phyloP scores from a whole-genome alignment of 1,139 yeast genomes.

The Trichomonascaceae sp. region DNA sequence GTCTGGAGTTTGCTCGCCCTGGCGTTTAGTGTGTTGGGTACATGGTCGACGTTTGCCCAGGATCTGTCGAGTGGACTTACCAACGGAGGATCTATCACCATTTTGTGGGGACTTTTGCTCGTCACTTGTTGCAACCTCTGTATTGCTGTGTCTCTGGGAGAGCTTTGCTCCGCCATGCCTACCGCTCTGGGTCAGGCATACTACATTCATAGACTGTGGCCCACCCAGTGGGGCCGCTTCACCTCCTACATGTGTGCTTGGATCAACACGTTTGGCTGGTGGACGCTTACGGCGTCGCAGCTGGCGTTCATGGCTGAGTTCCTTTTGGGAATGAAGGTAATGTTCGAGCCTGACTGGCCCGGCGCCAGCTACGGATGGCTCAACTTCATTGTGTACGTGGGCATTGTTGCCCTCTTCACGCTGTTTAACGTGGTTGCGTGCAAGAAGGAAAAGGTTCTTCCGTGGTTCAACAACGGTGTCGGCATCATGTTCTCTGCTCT shows the following conservation, averaged over 20 bases:
- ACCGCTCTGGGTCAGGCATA: slow-evolving; percentile 11
- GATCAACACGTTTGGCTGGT: slow-evolving; percentile 12
- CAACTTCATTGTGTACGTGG: slow-evolving; percentile 8
- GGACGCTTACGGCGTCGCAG: slow-evolving; percentile 12
- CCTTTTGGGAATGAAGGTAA: slow-evolving; percentile 9
- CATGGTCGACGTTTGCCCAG: slow-evolving; percentile 12
- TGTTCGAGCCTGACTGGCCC: slow-evolving; percentile 8
- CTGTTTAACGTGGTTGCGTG: slow-evolving; percentile 11
- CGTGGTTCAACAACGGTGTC: slow-evolving; percentile 14
- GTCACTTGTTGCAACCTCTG: slow-evolving; percentile 14
- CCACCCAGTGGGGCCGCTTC: slow-evolving; percentile 9
- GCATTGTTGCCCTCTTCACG: slow-evolving; percentile 10
- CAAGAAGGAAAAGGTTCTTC: slow-evolving; percentile 9
- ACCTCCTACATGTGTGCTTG: slow-evolving; percentile 11
- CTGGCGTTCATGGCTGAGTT: slow-evolving; percentile 13
- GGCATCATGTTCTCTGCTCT: slow-evolving; percentile 13
- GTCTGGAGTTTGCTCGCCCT: slow-evolving; percentile 10
- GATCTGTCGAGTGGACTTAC: slow-evolving; percentile 14
- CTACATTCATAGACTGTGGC: slow-evolving; percentile 9
- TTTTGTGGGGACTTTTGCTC: slow-evolving; percentile 14
- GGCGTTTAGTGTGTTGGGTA: slow-evolving; percentile 11
- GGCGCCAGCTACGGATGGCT: slow-evolving; percentile 9
- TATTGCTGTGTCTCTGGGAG: slow-evolving; percentile 17
- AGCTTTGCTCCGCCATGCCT: slow-evolving; percentile 13
- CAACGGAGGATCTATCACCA: slow-evolving; percentile 16